Percentiles rank a stretch among this genome's conserved stretches.
phyloP scores from a whole-genome alignment of 176 grass and related monocot genomes.

The Aechmea fasciata region DNA sequence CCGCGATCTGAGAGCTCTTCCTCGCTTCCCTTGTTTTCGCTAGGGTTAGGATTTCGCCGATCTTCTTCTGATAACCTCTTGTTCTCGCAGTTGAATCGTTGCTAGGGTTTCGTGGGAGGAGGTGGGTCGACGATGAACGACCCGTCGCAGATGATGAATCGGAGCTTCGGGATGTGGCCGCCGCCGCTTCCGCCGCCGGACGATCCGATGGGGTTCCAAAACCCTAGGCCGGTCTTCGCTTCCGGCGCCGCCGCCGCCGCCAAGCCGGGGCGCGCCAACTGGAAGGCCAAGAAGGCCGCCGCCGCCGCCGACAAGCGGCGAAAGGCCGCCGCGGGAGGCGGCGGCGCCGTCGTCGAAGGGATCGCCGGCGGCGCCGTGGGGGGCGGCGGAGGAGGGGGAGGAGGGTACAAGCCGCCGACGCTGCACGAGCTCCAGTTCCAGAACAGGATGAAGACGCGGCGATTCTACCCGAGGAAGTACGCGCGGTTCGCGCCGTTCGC shows the following conservation, averaged over 20 bases:
- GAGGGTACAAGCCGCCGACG: constrained; percentile 52
- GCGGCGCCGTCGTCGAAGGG: background rate
- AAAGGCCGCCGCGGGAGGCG: background rate
- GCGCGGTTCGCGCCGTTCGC: constrained; percentile 51
- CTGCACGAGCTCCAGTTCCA: constrained; percentile 72
- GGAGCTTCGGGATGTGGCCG: constrained; percentile 46
- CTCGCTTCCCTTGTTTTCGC: background rate
- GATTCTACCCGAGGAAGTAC: constrained; percentile 36
- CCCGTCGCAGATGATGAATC: constrained; percentile 55
- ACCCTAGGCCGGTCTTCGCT: constrained; percentile 17
- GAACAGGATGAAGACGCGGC: constrained; percentile 22
- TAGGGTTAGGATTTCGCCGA: background rate
- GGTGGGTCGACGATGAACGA: constrained; percentile 33
- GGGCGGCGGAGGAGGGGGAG: constrained; percentile 6
- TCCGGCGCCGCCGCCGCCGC: constrained; percentile 6
- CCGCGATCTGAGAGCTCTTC: too few species aligned
- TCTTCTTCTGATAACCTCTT: background rate
- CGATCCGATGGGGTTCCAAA: constrained; percentile 18
- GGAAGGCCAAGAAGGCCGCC: too few species aligned
- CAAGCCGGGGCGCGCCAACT: constrained; percentile 39
- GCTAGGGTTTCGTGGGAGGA: background rate
- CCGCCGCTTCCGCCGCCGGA: constrained; percentile 32
- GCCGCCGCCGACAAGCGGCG: too few species aligned
- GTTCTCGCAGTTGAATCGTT: background rate
- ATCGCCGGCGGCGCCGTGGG: background rate